These are phyloP conservation scores for Trichoderma sp. DNA, from an alignment of 2,329 filamentous ascomycete genomes.

Conservation along the genomic window DNA sequence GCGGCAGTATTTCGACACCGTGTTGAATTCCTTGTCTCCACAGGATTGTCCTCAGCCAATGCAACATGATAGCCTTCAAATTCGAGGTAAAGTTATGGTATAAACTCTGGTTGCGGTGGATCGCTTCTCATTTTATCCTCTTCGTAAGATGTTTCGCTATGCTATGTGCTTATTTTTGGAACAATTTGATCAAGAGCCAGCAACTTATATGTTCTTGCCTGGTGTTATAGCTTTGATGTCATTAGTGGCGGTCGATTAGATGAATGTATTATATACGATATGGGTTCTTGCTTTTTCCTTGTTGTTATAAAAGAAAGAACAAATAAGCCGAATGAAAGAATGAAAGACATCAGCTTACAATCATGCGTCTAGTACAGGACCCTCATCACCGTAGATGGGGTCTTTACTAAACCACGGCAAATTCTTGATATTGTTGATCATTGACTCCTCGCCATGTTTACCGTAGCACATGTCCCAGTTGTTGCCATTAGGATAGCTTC, in stretches of 20 bases:
- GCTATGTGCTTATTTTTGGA: background rate
- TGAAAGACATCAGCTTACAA: background rate
- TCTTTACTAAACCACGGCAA: slow-evolving; percentile 1
- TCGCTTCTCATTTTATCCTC: background rate
- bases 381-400: slow-evolving; percentile 11
- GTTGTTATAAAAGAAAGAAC: background rate
- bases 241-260: background rate
- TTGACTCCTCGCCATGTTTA: background rate
- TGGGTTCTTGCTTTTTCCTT: background rate
- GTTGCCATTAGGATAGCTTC: slow-evolving; percentile 56
- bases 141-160: background rate
- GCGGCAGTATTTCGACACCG: background rate
- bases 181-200: background rate
- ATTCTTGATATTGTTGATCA: background rate
- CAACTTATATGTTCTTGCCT: background rate
- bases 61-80: background rate
- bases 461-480: slow-evolving; percentile 60
- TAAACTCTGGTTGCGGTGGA: background rate
- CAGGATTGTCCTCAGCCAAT: background rate
- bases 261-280: background rate
- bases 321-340: background rate
- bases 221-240: background rate
- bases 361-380: background rate
- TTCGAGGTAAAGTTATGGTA: background rate
- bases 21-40: background rate